A percentile compares a stretch with the other conserved stretches of the same genome.
phyloP scores from a whole-genome alignment of 129 eudicot species.

The Heracleum sosnowskyi region DNA sequence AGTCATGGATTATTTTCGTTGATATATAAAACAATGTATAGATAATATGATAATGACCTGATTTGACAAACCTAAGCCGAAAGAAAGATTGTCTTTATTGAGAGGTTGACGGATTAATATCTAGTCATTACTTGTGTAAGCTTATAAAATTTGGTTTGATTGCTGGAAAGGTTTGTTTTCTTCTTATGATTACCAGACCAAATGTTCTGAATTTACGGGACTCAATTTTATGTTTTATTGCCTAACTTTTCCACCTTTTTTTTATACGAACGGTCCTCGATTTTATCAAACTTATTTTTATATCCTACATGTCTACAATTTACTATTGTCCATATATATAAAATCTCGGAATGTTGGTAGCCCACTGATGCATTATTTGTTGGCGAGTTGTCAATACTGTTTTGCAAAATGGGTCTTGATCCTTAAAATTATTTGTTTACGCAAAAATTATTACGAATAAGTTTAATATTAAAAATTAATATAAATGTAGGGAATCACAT shows the following conservation, averaged over 20 bases:
- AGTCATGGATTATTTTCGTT: too few relatives aligned
- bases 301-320: neutral
- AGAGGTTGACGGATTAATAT: neutral
- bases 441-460: too few relatives aligned
- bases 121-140: neutral
- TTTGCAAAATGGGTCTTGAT: too few relatives aligned
- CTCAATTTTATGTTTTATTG: slow-evolving; percentile 19
- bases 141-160: neutral
- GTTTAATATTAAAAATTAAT: too few relatives aligned
- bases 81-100: neutral
- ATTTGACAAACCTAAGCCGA: neutral
- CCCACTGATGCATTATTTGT: neutral
- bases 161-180: slow-evolving; percentile 23
- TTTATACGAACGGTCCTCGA: neutral
- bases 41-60: neutral
- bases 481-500: too few relatives aligned
- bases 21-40: too few relatives aligned
- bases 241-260: neutral
- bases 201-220: slow-evolving; percentile 30
- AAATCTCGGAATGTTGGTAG: too few relatives aligned
- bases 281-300: neutral
- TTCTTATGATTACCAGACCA: slow-evolving; percentile 29
- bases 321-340: neutral
- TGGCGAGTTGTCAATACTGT: neutral
- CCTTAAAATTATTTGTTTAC: too few relatives aligned